A percentile compares a stretch with the other conserved stretches of the same genome.
phyloP scores from a whole-genome alignment of 2,329 filamentous ascomycete species.

The Pseudopyricularia cyperi region DNA sequence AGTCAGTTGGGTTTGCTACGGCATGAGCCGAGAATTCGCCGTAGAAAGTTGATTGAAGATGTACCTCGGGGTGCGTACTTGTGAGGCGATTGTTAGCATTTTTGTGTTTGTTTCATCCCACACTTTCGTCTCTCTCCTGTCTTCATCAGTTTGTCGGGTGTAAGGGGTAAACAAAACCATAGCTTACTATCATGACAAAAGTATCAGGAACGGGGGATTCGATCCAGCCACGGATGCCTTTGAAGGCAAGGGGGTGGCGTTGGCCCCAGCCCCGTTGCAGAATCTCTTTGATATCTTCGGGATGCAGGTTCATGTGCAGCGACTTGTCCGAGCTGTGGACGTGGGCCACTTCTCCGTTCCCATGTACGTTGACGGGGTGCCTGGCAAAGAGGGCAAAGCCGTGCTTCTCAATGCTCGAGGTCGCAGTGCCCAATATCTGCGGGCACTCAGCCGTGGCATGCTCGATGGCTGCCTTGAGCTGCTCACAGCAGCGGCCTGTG shows the following conservation, averaged over 20 bases:
- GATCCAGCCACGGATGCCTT: constrained; percentile 36
- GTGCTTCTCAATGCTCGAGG: constrained; percentile 72
- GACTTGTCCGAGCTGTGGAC: constrained; percentile 65
- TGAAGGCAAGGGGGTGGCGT: constrained; percentile 52
- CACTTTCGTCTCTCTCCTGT: not conserved
- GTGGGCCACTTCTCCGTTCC: constrained; percentile 72
- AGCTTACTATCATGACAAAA: constrained; percentile 55
- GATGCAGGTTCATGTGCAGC: constrained; percentile 70
- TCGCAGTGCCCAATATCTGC: constrained; percentile 43
- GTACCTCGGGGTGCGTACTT: constrained; percentile 56
- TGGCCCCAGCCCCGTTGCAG: constrained; percentile 71
- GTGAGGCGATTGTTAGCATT: not conserved
- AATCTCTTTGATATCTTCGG: constrained; percentile 59
- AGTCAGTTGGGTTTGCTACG: constrained; percentile 2
- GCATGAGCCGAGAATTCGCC: not conserved
- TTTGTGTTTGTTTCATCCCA: not conserved
- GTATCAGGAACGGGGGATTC: constrained; percentile 57
- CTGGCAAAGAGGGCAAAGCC: constrained; percentile 62
- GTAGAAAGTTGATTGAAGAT: constrained; percentile 6
- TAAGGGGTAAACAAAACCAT: not conserved
- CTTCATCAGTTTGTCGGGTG: not conserved
- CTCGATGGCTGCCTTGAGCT: constrained; percentile 39
- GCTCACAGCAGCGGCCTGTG: constrained; percentile 36
- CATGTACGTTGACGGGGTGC: constrained; percentile 53
- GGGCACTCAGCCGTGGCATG: constrained; percentile 32